phyloP scores from a whole-genome alignment of 176 grass and related monocot genomes.

The Coix lacrymajobi region DNA sequence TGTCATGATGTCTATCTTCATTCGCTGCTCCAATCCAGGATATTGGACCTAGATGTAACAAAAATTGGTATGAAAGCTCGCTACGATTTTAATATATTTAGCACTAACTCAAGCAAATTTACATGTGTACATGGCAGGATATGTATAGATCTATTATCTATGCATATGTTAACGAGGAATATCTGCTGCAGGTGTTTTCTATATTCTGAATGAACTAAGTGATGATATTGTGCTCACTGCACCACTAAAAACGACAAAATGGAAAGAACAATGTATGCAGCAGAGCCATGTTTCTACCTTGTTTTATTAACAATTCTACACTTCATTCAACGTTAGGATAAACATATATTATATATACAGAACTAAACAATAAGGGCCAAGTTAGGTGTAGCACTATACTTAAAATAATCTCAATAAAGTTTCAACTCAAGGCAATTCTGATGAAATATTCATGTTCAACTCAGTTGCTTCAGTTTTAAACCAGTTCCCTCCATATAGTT shows the following conservation, averaged over 20 bases:
- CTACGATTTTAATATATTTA: constrained; percentile 7
- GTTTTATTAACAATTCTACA: not conserved
- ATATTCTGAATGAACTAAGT: constrained; percentile 6
- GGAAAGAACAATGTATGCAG: not conserved
- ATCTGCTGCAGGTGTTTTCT: not conserved
- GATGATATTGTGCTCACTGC: not conserved
- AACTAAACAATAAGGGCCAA: not conserved
- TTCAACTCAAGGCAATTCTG: not conserved
- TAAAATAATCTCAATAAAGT: not conserved
- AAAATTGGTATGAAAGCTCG: constrained; percentile 12
- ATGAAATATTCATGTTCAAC: not conserved
- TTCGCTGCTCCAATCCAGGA: constrained; percentile 84
- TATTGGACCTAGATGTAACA: constrained; percentile 75
- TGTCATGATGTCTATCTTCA: constrained; percentile 94
- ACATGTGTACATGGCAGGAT: constrained; percentile 1
- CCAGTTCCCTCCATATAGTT: not conserved
- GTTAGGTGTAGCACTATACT: not conserved
- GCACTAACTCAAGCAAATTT: not conserved
- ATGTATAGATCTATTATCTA: not conserved
- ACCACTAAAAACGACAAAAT: not conserved
- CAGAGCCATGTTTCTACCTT: not conserved
- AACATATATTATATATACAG: not conserved
- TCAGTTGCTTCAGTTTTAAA: constrained; percentile 2
- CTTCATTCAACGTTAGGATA: not conserved
- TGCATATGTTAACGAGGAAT: not conserved